Percentiles rank a stretch among this genome's conserved stretches.
Conservation (phyloP, 768 basidiomycete genomes). For the Trametes cubensis region DNA sequence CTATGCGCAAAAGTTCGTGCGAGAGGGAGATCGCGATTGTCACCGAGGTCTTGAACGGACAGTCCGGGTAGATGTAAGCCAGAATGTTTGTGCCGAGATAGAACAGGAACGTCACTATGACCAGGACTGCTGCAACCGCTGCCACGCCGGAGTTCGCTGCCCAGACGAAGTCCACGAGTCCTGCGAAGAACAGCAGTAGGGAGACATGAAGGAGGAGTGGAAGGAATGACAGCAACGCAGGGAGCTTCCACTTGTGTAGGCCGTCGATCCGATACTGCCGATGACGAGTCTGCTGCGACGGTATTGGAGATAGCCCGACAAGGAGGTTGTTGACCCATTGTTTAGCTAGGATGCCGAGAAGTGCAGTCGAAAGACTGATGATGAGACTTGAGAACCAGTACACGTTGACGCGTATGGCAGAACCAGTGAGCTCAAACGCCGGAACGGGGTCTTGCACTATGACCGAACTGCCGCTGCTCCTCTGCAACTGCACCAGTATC, state of each 20-base stretch:
- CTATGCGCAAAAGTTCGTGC: too few relatives aligned
- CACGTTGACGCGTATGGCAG: conserved; percentile 42
- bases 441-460: neutral
- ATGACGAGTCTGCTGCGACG: conserved; percentile 43
- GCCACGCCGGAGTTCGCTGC: conserved; percentile 30
- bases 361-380: conserved; percentile 46
- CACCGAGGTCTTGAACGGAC: too few relatives aligned
- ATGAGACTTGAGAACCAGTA: conserved; percentile 44
- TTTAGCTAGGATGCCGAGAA: conserved; percentile 49
- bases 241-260: conserved; percentile 42
- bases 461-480: too few relatives aligned
- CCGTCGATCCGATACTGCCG: conserved; percentile 46
- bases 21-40: too few relatives aligned
- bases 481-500: neutral
- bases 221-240: conserved; percentile 43
- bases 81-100: too few relatives aligned
- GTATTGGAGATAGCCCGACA: conserved; percentile 34
- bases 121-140: conserved; percentile 4
- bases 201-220: conserved; percentile 52
- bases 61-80: too few relatives aligned
- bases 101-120: too few relatives aligned
- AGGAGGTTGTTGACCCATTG: conserved; percentile 47
- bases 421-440: conserved; percentile 27
- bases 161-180: conserved; percentile 47
- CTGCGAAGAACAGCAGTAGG: conserved; percentile 53